phyloP scores from a whole-genome alignment of 2,329 filamentous ascomycete genomes.

The Phialocephala sp. region DNA sequence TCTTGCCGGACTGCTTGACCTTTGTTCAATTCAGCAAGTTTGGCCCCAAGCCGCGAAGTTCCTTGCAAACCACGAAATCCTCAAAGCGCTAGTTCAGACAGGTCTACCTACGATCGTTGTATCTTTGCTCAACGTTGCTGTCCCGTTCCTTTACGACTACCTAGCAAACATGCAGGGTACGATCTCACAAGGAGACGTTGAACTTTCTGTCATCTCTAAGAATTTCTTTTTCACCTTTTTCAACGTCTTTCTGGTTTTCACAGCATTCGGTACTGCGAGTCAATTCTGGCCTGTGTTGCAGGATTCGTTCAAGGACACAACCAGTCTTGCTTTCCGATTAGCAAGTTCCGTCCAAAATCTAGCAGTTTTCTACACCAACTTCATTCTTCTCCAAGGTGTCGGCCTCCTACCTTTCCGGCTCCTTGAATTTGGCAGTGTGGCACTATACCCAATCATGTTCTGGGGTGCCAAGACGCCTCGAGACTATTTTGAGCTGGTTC shows the following conservation, averaged over 20 bases:
- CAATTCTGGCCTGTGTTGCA: constrained; percentile 75
- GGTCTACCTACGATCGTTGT: constrained; percentile 85
- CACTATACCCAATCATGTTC: constrained; percentile 80
- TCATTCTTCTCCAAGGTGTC: constrained; percentile 92
- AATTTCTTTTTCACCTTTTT: constrained; percentile 99
- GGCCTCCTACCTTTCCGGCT: constrained; percentile 92
- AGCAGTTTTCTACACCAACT: constrained; percentile 87
- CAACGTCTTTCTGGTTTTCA: constrained; percentile 97
- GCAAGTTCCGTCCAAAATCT: constrained; percentile 77
- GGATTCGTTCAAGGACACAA: constrained; percentile 79
- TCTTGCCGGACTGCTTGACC: constrained; percentile 78
- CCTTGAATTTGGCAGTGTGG: constrained; percentile 85
- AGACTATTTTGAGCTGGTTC: constrained; percentile 81
- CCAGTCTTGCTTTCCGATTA: constrained; percentile 75
- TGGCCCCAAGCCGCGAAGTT: constrained; percentile 72
- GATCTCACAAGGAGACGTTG: constrained; percentile 92
- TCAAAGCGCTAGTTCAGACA: constrained; percentile 81
- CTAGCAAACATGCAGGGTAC: constrained; percentile 91
- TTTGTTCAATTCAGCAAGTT: constrained; percentile 78
- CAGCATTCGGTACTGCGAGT: constrained; percentile 80
- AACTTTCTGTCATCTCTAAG: constrained; percentile 93
- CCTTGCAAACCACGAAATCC: constrained; percentile 70
- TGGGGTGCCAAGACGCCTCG: constrained; percentile 85
- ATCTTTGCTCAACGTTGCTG: constrained; percentile 84
- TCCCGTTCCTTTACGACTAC: constrained; percentile 94